These are phyloP conservation scores for Pulicaria dysenterica DNA, from an alignment of 129 eudicot species.

Conservation along the genomic window DNA sequence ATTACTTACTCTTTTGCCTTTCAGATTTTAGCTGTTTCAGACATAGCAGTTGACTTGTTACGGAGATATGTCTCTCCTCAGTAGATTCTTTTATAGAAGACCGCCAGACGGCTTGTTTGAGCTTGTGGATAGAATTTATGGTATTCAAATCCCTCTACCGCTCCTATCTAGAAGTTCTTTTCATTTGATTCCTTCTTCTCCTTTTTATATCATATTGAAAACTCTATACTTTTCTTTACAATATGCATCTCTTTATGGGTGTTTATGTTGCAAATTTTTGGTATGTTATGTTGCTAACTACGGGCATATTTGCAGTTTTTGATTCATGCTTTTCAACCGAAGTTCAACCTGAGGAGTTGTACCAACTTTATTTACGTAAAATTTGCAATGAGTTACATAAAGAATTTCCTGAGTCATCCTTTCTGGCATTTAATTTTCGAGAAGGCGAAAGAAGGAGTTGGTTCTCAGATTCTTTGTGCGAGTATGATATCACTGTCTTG, in stretches of 20 bases:
- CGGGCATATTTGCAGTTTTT: constrained; percentile 65
- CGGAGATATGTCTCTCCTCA: constrained; percentile 68
- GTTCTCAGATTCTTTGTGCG: constrained; percentile 83
- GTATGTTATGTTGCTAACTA: too few species aligned
- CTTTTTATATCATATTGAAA: background rate
- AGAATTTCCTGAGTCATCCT: constrained; percentile 83
- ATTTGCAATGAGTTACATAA: constrained; percentile 80
- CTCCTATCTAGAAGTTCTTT: constrained; percentile 4
- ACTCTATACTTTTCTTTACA: background rate
- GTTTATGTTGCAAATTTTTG: too few species aligned
- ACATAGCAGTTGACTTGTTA: constrained; percentile 19
- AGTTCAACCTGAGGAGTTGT: constrained; percentile 73
- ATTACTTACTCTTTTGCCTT: constrained; percentile 6
- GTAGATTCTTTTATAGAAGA: constrained; percentile 89
- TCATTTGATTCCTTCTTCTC: constrained; percentile 18
- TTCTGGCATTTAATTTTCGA: constrained; percentile 88
- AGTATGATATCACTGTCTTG: constrained; percentile 86
- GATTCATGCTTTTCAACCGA: constrained; percentile 98
- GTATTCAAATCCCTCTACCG: constrained; percentile 42
- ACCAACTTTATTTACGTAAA: constrained; percentile 85
- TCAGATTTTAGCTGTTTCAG: constrained; percentile 37
- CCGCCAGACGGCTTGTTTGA: constrained; percentile 98
- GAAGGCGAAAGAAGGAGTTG: constrained; percentile 92
- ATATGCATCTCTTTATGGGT: background rate
- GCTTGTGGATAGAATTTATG: constrained; percentile 90